phyloP scores from a whole-genome alignment of 2,329 filamentous ascomycete species.

The Pestalotiopsis sp. region DNA sequence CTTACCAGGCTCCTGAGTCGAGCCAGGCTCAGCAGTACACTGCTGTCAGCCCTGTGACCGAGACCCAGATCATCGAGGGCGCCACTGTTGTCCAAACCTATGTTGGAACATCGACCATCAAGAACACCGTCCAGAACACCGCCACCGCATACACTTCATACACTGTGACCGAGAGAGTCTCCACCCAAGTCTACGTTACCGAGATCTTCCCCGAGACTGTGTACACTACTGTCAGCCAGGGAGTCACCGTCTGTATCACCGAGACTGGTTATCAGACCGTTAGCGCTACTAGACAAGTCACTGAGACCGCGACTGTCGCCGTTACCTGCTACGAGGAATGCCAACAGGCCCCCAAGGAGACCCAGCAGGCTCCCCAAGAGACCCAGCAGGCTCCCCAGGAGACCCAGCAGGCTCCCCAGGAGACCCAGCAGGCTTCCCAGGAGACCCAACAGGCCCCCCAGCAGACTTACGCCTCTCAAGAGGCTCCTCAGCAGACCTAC shows the following conservation, averaged over 20 bases:
- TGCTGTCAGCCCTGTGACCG: conserved; percentile 41
- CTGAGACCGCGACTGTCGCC: conserved; percentile 40
- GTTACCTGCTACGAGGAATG: conserved; percentile 40
- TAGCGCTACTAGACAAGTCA: conserved; percentile 36
- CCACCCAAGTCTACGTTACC: conserved; percentile 34
- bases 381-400: conserved; percentile 31
- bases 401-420: conserved; percentile 1
- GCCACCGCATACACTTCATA: conserved; percentile 32
- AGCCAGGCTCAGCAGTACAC: conserved; percentile 29
- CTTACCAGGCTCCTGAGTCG: neutral
- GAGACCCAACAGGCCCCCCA: neutral
- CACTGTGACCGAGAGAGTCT: conserved; percentile 29
- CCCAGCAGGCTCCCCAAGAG: conserved; percentile 32
- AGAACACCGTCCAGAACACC: conserved; percentile 31
- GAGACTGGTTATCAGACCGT: conserved; percentile 44
- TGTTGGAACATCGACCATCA: conserved; percentile 39
- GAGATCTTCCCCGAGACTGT: conserved; percentile 40
- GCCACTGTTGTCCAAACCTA: conserved; percentile 40
- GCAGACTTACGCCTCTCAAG: conserved; percentile 38
- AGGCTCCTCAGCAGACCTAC: conserved; percentile 32
- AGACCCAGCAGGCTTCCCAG: neutral
- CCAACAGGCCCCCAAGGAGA: conserved; percentile 33
- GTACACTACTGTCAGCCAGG: conserved; percentile 44
- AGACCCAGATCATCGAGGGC: conserved; percentile 45
- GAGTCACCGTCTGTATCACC: conserved; percentile 42